Evolutionary conservation across 2,329 filamentous ascomycete species (phyloP).

Genomic region (Fusarium longipes): DNA sequence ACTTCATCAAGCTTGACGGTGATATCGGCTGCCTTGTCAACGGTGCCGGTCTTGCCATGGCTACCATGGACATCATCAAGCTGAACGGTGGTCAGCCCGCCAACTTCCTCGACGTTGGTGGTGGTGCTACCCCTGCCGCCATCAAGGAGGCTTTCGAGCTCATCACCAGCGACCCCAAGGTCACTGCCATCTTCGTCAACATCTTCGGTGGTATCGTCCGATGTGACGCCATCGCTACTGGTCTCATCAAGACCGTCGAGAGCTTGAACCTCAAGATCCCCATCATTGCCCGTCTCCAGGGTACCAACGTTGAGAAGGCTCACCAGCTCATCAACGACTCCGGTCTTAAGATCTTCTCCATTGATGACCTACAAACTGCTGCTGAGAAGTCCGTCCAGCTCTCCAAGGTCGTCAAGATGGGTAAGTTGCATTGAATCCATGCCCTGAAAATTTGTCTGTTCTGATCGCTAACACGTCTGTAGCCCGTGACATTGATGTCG

Average conservation of each 20-base stretch:
- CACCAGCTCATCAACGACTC: constrained; percentile 96
- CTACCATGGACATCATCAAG: constrained; percentile 99
- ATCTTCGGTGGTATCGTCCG: constrained; percentile 99
- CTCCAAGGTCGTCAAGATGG: constrained; percentile 99
- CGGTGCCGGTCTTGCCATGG: constrained; percentile 98
- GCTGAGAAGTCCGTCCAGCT: constrained; percentile 99
- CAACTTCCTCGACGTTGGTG: constrained; percentile 99
- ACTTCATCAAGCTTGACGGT: constrained; percentile 99
- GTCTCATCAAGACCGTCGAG: constrained; percentile 94
- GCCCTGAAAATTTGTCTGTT: neutral
- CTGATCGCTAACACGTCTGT: constrained; percentile 37
- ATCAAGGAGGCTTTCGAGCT: constrained; percentile 98
- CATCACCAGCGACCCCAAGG: constrained; percentile 98
- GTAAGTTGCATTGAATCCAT: constrained; percentile 61
- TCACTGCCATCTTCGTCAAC: constrained; percentile 99
- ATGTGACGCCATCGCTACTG: constrained; percentile 96
- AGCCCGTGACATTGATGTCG: constrained; percentile 96
- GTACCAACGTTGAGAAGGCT: constrained; percentile 96
- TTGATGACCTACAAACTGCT: constrained; percentile 95
- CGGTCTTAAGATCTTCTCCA: constrained; percentile 99
- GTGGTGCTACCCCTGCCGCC: constrained; percentile 94
- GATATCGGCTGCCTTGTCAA: constrained; percentile 99
- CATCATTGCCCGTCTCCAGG: constrained; percentile 96
- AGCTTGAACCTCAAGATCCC: constrained; percentile 95
- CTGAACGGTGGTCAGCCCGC: constrained; percentile 95